A percentile compares a stretch with the other conserved stretches of the same genome.
These are phyloP conservation scores for Globisporangium iwayamae DNA, from an alignment of 352 stramenopile genomes.

Conservation along the genomic window DNA sequence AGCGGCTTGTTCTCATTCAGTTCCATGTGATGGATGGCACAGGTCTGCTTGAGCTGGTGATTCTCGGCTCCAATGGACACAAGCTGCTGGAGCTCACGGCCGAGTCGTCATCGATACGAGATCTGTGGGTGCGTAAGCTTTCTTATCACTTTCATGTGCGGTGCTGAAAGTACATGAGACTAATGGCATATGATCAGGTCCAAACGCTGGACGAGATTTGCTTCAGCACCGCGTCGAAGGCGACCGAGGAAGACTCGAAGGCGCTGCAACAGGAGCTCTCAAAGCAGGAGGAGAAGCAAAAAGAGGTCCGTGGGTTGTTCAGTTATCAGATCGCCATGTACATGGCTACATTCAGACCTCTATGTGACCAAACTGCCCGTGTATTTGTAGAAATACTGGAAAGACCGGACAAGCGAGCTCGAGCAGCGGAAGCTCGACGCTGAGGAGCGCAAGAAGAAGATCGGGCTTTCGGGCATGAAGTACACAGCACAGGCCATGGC, in stretches of 20 bases:
- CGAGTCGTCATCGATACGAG: constrained; percentile 30
- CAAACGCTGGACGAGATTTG: constrained; percentile 70
- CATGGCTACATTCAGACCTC: background rate
- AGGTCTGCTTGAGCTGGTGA: constrained; percentile 41
- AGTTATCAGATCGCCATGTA: background rate
- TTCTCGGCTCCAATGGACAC: constrained; percentile 48
- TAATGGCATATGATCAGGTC: constrained; percentile 13
- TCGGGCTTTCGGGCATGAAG: constrained; percentile 70
- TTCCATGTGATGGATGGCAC: background rate
- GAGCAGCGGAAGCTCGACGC: constrained; percentile 57
- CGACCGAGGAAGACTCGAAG: constrained; percentile 31
- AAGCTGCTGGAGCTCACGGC: constrained; percentile 66
- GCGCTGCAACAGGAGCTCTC: constrained; percentile 42
- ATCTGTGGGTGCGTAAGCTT: constrained; percentile 39
- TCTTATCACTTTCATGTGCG: background rate
- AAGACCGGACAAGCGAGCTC: constrained; percentile 53
- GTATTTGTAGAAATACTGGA: constrained; percentile 58
- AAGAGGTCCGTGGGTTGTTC: constrained; percentile 28
- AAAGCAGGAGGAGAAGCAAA: constrained; percentile 60
- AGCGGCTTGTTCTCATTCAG: background rate
- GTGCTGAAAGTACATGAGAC: background rate
- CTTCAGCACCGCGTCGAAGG: constrained; percentile 8
- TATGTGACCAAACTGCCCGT: background rate
- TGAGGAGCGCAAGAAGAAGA: constrained; percentile 74
- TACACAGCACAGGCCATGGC: constrained; percentile 56